These are phyloP conservation scores for Aspergillus taichungensis DNA, from an alignment of 495 filamentous ascomycete genomes.

Conservation along the genomic window DNA sequence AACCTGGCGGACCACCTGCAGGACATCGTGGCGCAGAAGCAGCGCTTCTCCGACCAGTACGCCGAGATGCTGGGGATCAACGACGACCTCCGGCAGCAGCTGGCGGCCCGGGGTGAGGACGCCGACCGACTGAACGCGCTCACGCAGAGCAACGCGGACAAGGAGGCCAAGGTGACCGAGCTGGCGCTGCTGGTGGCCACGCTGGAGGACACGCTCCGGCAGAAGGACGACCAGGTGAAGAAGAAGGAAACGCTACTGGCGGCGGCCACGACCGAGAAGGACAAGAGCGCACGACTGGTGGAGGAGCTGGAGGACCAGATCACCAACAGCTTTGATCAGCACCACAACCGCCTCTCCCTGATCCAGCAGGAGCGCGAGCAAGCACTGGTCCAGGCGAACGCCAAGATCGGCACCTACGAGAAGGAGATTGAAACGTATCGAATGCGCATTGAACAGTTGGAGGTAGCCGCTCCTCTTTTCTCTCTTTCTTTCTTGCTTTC, in stretches of 20 bases:
- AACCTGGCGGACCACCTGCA: conserved; percentile 40
- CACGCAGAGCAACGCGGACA: conserved; percentile 24
- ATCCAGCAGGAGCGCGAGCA: conserved; percentile 49
- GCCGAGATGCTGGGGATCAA: conserved; percentile 33
- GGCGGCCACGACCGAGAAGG: conserved; percentile 50
- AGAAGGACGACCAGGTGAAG: conserved; percentile 64
- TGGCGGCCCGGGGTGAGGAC: conserved; percentile 41
- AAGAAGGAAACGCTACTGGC: conserved; percentile 56
- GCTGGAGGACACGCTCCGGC: conserved; percentile 52
- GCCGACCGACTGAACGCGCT: conserved; percentile 25
- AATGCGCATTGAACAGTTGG: conserved; percentile 42
- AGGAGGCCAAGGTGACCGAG: conserved; percentile 41
- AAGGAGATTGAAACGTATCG: conserved; percentile 45
- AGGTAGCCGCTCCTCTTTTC: conserved; percentile 19
- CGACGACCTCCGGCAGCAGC: conserved; percentile 43
- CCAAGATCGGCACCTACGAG: conserved; percentile 35
- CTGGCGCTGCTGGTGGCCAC: conserved; percentile 46
- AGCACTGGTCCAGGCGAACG: conserved; percentile 40
- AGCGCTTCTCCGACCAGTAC: conserved; percentile 38
- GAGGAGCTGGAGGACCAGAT: conserved; percentile 97
- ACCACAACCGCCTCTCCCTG: conserved; percentile 74
- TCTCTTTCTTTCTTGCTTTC: not conserved
- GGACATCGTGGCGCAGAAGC: conserved; percentile 36
- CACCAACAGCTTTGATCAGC: conserved; percentile 88
- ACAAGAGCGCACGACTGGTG: conserved; percentile 82